Evolutionary conservation across 345 rosid genomes (phyloP).

Genomic region (Linum usitatissimum): DNA sequence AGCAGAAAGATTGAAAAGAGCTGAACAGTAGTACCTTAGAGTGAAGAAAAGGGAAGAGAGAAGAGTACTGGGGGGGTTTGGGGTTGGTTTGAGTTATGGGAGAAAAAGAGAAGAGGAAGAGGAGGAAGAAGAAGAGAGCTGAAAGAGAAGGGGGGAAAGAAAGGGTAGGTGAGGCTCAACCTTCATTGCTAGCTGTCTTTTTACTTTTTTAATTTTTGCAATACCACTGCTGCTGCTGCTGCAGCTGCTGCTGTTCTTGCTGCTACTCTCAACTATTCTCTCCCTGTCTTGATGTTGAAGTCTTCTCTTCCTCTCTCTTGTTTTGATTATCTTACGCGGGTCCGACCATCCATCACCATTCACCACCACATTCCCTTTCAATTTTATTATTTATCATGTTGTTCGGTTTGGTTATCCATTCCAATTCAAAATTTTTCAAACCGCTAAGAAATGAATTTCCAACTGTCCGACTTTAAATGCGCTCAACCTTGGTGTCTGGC

Average conservation of each 20-base stretch:
- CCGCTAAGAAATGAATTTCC: too few species aligned
- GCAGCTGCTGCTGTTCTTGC: neutral
- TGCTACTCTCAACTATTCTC: neutral
- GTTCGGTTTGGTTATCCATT: too few species aligned
- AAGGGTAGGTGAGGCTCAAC: slow-evolving; percentile 43
- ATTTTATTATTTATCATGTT: too few species aligned
- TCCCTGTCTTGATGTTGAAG: neutral
- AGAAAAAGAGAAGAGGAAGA: slow-evolving; percentile 15
- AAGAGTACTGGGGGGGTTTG: neutral
- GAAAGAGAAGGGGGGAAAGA: neutral
- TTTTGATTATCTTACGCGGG: neutral
- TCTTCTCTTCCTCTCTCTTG: neutral
- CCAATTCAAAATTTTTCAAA: too few species aligned
- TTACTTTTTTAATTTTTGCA: slow-evolving; percentile 11
- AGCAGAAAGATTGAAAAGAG: neutral
- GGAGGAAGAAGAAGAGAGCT: slow-evolving; percentile 3
- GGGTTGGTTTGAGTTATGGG: neutral
- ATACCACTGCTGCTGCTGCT: neutral
- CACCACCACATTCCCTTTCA: neutral
- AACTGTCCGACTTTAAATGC: too few species aligned
- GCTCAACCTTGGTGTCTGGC: too few species aligned
- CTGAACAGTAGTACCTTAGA: slow-evolving; percentile 11
- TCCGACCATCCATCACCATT: neutral
- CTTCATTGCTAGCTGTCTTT: slow-evolving; percentile 73
- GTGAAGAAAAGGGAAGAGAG: neutral